A percentile compares a stretch with the other conserved stretches of the same genome.
Evolutionary conservation across 192 early-diverging fungal genomes (phyloP).

Genomic region (Chytriomyces confervae): DNA sequence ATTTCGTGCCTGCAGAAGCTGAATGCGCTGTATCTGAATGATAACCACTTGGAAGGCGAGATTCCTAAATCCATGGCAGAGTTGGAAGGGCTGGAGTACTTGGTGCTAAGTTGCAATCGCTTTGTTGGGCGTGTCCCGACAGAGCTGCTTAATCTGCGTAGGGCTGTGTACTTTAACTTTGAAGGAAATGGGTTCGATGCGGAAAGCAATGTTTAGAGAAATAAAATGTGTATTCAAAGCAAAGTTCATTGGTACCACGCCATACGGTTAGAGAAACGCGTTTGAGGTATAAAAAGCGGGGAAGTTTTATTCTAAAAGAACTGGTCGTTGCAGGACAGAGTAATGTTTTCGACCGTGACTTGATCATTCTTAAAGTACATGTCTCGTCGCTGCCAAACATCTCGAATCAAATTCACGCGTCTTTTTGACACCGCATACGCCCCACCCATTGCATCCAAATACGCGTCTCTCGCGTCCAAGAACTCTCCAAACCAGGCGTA

Average conservation of each 20-base stretch:
- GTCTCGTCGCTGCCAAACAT: background rate
- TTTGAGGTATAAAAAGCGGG: background rate
- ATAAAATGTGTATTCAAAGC: background rate
- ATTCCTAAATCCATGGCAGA: too few species aligned
- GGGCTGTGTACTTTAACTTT: too few species aligned
- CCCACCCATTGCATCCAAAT: slow-evolving; percentile 15
- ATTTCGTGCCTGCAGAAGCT: too few species aligned
- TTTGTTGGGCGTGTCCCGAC: too few species aligned
- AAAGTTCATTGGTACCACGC: background rate
- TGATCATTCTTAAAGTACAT: background rate
- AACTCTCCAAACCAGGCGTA: background rate
- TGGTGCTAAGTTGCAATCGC: too few species aligned
- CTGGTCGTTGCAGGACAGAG: background rate
- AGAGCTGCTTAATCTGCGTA: too few species aligned
- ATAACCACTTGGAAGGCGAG: too few species aligned
- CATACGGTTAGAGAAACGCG: background rate
- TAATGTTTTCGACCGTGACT: background rate
- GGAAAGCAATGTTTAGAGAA: background rate
- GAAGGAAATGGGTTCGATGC: background rate
- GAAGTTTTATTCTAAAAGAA: background rate
- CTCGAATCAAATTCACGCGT: slow-evolving; percentile 4
- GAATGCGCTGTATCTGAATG: too few species aligned
- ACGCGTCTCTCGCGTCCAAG: background rate
- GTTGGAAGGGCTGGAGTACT: too few species aligned
- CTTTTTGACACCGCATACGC: slow-evolving; percentile 21